Evolutionary conservation across 768 basidiomycete genomes (phyloP).

Genomic region (Russula griseocarnosa): DNA sequence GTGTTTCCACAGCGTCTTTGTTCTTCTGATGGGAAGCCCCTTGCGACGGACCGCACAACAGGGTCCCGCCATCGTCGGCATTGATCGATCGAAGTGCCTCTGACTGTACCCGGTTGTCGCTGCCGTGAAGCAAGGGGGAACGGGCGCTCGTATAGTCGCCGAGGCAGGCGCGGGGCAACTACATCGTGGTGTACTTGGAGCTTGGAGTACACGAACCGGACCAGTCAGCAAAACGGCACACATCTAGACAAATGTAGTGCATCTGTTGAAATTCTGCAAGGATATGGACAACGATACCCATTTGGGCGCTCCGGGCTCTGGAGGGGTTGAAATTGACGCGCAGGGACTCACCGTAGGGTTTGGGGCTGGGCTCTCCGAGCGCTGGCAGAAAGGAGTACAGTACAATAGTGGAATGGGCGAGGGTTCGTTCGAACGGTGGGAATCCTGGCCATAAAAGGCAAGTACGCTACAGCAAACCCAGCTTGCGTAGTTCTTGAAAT

Average conservation of each 20-base stretch:
- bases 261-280: not conserved
- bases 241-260: not conserved
- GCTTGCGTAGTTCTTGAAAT: conserved; percentile 27
- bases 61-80: not conserved
- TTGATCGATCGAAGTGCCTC: conserved; percentile 2
- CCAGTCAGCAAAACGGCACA: conserved; percentile 6
- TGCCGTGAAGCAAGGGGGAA: not conserved
- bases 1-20: not conserved
- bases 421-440: conserved; percentile 13
- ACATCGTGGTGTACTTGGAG: not conserved
- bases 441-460: conserved; percentile 18
- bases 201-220: conserved; percentile 13
- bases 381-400: not conserved
- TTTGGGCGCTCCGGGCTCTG: not conserved
- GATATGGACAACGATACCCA: no score
- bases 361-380: not conserved
- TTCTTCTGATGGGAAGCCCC: conserved; percentile 14
- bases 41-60: not conserved
- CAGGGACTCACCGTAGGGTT: not conserved
- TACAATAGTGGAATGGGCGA: no score
- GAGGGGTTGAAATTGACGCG: not conserved
- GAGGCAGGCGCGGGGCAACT: not conserved
- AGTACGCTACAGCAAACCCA: conserved; percentile 6
- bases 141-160: not conserved
- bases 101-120: not conserved